Conservation (phyloP, 768 basidiomycete species). For the Boletus subcaerulescens region DNA sequence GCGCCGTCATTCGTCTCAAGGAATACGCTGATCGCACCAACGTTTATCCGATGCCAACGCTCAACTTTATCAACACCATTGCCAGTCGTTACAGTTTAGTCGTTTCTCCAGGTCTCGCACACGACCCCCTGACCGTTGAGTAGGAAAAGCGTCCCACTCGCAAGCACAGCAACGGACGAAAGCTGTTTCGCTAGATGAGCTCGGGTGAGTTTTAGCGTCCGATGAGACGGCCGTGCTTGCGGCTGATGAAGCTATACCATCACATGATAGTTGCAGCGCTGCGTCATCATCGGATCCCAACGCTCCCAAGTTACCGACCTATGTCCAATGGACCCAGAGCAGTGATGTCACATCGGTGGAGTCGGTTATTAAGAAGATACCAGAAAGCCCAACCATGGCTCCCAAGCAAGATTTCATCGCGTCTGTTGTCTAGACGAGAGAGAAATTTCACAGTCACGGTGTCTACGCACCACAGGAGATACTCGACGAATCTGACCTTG, state of each 20-base stretch:
- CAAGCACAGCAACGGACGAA: slow-evolving; percentile 10
- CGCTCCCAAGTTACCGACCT: slow-evolving; percentile 16
- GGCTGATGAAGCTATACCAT: background rate
- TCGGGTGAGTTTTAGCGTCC: slow-evolving; percentile 8
- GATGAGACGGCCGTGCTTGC: background rate
- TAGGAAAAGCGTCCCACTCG: slow-evolving; percentile 14
- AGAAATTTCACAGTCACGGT: background rate
- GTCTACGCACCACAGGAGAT: background rate
- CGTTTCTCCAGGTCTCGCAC: background rate
- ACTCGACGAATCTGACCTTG: background rate
- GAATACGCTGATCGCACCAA: slow-evolving; percentile 43
- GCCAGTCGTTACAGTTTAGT: slow-evolving; percentile 18
- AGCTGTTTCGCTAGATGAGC: slow-evolving; percentile 17
- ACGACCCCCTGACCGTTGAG: background rate
- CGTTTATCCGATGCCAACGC: slow-evolving; percentile 16
- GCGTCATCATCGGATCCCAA: slow-evolving; percentile 7
- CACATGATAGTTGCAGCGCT: slow-evolving; percentile 3
- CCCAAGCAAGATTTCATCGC: background rate
- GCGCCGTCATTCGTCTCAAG: slow-evolving; percentile 62
- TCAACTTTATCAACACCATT: slow-evolving; percentile 21
- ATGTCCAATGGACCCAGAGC: slow-evolving; percentile 11
- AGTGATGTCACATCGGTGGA: slow-evolving; percentile 1
- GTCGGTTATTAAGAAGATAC: slow-evolving; percentile 2
- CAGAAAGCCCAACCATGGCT: background rate
- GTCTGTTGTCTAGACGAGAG: slow-evolving; percentile 11